Base-by-base conservation (phyloP, 1,139 yeast species). In the Suhomyces taliae region DNA sequence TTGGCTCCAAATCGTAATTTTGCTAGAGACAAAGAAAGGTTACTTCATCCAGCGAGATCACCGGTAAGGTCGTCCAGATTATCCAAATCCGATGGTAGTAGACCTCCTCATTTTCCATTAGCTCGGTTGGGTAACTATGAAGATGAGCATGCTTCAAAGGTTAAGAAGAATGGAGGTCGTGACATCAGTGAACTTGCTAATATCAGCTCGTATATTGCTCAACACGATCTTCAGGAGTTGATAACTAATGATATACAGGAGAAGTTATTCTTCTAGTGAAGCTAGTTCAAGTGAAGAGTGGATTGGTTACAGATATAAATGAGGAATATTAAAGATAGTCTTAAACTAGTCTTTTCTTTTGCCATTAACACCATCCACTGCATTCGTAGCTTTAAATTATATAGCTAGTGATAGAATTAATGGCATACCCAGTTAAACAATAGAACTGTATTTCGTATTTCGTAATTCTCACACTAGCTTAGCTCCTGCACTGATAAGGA, bases 201-300 rank as follows among this genome's bases (percentile, higher is more conserved):
- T 32, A 37, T 53, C 33, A 48, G 51, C 15, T 36, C 46, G 19
- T 51, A 49, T 8, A 47, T 54, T 8, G 60, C 56, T 7, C 52
- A 48, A 44, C 36, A 37, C 3, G 58, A 47, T n/a, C 35, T 60
- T 26, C 55, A 64, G 41, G 59, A 58, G 37, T 46, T 67, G 49
- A 47, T 65, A 51, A 57, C 59, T 12, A 44, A 59, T 38, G 64
- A 66, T 41, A 37, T 63, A 31, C 70, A 66, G 37, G 31, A 31
- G 33, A 36, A 47, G 37, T 42, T 50, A 31, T 50, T 50, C 38
- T 32, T 35, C 8, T 43, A 43, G 39, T 34, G 3, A 11, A 9
- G 7, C 32, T 19, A 19, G 24, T 19, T 19, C 2, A 19, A 14
- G 15, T 14, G 15, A 14, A 19, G 2, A 19, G 24, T 19, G 24